Conservation (phyloP, 352 stramenopile species). For the Pythium folliculosum region DNA sequence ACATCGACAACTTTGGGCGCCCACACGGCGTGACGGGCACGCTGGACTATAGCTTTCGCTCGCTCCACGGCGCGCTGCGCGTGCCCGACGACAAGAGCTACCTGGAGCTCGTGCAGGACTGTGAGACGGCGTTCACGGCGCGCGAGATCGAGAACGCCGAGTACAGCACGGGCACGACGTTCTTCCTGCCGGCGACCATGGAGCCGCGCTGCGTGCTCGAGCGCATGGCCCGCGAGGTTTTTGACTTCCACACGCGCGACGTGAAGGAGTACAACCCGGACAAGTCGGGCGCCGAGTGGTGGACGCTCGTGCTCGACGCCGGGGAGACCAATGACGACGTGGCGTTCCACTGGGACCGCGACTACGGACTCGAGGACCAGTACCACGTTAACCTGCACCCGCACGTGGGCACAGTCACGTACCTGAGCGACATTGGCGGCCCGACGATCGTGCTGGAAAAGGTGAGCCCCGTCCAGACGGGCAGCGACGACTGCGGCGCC, state of each 20-base stretch:
- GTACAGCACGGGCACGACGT: slow-evolving; percentile 60
- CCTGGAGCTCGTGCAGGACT: slow-evolving; percentile 39
- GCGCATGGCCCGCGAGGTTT: slow-evolving; percentile 72
- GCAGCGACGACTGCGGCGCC: slow-evolving; percentile 39
- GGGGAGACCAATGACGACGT: slow-evolving; percentile 65
- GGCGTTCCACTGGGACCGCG: slow-evolving; percentile 91
- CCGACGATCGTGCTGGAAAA: slow-evolving; percentile 56
- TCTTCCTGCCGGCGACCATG: slow-evolving; percentile 53
- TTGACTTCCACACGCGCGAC: slow-evolving; percentile 65
- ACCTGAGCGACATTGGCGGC: slow-evolving; percentile 51
- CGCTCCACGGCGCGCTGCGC: slow-evolving; percentile 26
- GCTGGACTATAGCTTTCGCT: slow-evolving; percentile 36
- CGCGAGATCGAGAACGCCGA: slow-evolving; percentile 50
- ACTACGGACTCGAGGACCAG: slow-evolving; percentile 81
- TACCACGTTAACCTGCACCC: slow-evolving; percentile 80
- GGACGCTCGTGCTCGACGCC: slow-evolving; percentile 75
- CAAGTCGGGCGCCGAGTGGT: slow-evolving; percentile 86
- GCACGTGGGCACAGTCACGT: slow-evolving; percentile 71
- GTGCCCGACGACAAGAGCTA: slow-evolving; percentile 33
- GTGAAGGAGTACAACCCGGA: slow-evolving; percentile 43
- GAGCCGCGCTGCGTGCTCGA: slow-evolving; percentile 65
- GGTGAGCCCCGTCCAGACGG: slow-evolving; percentile 35
- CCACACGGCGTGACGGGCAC: slow-evolving; percentile 29
- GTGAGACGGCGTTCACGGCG: slow-evolving; percentile 49
- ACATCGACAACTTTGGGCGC: slow-evolving; percentile 37